These are phyloP conservation scores for Kandelia obovata DNA, from an alignment of 345 rosid genomes.

Conservation along the genomic window DNA sequence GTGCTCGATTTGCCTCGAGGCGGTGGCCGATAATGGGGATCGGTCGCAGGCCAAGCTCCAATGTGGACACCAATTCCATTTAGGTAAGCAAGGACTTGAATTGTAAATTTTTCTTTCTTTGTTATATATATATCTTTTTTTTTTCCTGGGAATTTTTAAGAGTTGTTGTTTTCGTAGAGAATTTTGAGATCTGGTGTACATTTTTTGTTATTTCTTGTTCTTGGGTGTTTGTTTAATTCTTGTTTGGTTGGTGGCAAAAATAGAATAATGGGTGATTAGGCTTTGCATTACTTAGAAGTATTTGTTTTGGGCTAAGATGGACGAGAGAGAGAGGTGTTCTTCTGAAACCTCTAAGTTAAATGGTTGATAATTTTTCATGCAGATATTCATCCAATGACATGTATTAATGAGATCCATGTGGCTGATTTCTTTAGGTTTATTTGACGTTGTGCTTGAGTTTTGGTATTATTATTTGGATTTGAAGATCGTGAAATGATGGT, in stretches of 20 bases:
- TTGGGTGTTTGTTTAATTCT: background rate
- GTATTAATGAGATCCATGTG: background rate
- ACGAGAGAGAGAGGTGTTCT: too few species aligned
- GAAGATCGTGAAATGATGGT: background rate
- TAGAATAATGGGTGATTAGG: background rate
- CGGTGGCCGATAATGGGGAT: slow-evolving; percentile 68
- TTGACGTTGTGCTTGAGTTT: background rate
- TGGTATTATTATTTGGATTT: background rate
- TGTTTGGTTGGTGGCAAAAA: background rate
- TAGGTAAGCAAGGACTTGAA: slow-evolving; percentile 48
- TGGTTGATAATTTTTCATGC: too few species aligned
- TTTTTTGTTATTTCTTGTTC: background rate
- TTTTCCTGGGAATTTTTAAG: background rate
- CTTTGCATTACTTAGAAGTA: background rate
- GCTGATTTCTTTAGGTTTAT: background rate
- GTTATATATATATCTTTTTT: background rate
- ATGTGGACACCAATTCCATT: slow-evolving; percentile 89
- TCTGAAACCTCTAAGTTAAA: too few species aligned
- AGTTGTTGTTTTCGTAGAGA: background rate
- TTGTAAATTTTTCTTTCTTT: background rate
- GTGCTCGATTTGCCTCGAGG: slow-evolving; percentile 96
- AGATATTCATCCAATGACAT: too few species aligned
- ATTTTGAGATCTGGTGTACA: slow-evolving; percentile 28
- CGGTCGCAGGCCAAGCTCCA: slow-evolving; percentile 98
- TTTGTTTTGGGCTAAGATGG: too few species aligned